phyloP scores from a whole-genome alignment of 371 early-diverging fungal genomes.

The Mucor saturninus region DNA sequence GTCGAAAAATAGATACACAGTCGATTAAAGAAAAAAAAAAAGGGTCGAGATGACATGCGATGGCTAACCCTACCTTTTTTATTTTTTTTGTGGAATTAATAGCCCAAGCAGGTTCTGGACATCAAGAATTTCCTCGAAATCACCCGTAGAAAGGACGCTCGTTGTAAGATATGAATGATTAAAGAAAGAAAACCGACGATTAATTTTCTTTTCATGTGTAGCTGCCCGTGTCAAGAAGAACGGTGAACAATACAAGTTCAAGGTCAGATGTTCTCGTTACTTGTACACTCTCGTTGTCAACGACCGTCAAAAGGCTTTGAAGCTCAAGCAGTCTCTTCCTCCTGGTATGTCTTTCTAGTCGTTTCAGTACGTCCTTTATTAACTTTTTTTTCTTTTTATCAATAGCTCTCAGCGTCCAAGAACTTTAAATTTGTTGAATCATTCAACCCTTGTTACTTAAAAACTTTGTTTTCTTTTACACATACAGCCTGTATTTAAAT shows the following conservation, averaged over 20 bases:
- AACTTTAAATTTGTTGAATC: slow-evolving; percentile 26
- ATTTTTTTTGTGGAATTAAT: neutral
- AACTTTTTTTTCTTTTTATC: neutral
- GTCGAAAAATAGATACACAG: neutral
- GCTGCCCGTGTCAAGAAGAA: slow-evolving; percentile 95
- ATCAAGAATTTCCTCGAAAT: slow-evolving; percentile 95
- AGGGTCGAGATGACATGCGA: neutral
- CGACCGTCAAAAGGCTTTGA: slow-evolving; percentile 92
- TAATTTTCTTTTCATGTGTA: slow-evolving; percentile 21
- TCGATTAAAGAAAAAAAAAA: neutral
- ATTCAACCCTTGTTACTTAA: no score
- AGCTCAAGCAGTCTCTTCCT: slow-evolving; percentile 89
- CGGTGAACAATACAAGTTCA: slow-evolving; percentile 92
- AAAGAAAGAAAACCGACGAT: neutral
- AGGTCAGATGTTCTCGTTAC: slow-evolving; percentile 95
- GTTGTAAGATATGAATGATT: slow-evolving; percentile 50
- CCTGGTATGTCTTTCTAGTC: slow-evolving; percentile 56
- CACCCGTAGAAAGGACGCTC: slow-evolving; percentile 92
- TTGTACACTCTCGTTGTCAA: slow-evolving; percentile 92
- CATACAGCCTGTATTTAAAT: no score
- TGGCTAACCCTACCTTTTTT: neutral
- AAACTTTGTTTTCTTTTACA: no score
- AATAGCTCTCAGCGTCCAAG: slow-evolving; percentile 37
- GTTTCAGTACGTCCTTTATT: neutral
- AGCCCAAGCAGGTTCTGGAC: slow-evolving; percentile 95